Evolutionary conservation across 2,329 filamentous ascomycete species (phyloP).

Genomic region (Chaetomium globosum): DNA sequence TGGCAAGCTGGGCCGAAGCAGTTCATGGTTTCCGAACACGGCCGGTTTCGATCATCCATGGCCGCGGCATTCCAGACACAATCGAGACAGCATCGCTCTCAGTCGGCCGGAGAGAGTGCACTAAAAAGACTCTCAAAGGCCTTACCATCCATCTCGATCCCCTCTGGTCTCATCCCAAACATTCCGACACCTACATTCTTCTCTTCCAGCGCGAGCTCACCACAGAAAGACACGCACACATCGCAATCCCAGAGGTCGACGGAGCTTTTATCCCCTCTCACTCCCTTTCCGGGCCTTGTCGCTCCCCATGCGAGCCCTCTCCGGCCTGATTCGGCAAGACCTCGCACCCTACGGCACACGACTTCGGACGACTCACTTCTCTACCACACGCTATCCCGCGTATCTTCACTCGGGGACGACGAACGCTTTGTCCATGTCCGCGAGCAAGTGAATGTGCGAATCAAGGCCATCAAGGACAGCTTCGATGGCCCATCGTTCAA

Average conservation of each 20-base stretch:
- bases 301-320: slow-evolving; percentile 15
- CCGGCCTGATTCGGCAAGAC: slow-evolving; percentile 34
- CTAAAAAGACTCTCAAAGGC: slow-evolving; percentile 60
- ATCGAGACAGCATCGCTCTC: slow-evolving; percentile 53
- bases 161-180: slow-evolving; percentile 45
- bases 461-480: slow-evolving; percentile 89
- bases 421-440: slow-evolving; percentile 76
- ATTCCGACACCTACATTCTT: slow-evolving; percentile 46
- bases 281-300: slow-evolving; percentile 1
- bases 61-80: slow-evolving; percentile 51
- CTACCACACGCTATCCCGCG: slow-evolving; percentile 72
- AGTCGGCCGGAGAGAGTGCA: slow-evolving; percentile 60
- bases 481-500: slow-evolving; percentile 78
- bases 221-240: slow-evolving; percentile 36
- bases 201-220: slow-evolving; percentile 42
- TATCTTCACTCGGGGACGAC: slow-evolving; percentile 84
- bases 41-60: slow-evolving; percentile 44
- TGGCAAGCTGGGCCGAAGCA: slow-evolving; percentile 50
- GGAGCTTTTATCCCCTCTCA: slow-evolving; percentile 10
- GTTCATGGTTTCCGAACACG: slow-evolving; percentile 41
- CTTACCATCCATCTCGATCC: slow-evolving; percentile 58
- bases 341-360: slow-evolving; percentile 56
- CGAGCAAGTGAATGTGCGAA: slow-evolving; percentile 82
- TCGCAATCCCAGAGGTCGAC: slow-evolving; percentile 26
- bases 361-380: slow-evolving; percentile 80